Conservation (phyloP, 306 rosid genomes). For the Ochetophila trinervis region DNA sequence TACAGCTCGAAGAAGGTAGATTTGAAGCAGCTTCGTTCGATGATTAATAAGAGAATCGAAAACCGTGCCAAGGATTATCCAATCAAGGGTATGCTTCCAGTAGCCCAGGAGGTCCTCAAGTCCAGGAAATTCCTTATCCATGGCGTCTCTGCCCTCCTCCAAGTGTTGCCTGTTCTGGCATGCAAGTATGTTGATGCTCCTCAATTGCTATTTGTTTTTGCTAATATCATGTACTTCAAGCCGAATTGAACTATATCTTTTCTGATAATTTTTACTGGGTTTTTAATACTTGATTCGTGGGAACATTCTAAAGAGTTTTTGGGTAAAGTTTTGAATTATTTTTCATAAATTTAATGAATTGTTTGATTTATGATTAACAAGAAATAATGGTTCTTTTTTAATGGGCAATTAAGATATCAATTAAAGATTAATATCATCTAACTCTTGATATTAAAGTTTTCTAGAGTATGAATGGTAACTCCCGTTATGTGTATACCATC, state of each 20-base stretch:
- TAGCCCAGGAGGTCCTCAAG: slow-evolving; percentile 60
- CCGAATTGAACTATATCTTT: not conserved
- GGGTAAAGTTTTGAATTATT: too few relatives aligned
- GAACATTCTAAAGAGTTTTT: too few relatives aligned
- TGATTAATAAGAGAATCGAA: slow-evolving; percentile 68
- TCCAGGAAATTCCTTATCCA: slow-evolving; percentile 47
- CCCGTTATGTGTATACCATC: too few relatives aligned
- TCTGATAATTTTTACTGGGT: not conserved
- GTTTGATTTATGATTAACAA: too few relatives aligned
- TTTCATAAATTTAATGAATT: too few relatives aligned
- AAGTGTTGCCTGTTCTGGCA: slow-evolving; percentile 50
- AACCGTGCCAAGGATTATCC: slow-evolving; percentile 58
- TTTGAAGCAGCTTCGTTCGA: slow-evolving; percentile 53
- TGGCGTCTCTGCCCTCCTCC: slow-evolving; percentile 73
- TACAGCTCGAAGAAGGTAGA: slow-evolving; percentile 4
- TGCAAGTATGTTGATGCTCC: slow-evolving; percentile 80
- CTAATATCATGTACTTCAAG: not conserved
- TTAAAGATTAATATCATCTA: too few relatives aligned
- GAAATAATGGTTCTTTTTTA: too few relatives aligned
- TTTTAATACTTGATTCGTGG: not conserved
- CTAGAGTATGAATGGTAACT: too few relatives aligned
- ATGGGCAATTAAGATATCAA: too few relatives aligned
- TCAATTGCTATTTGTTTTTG: not conserved
- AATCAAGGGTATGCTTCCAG: slow-evolving; percentile 51
- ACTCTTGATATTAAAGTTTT: too few relatives aligned